Base-by-base conservation (phyloP, 441 rosid species). In the Caryocar brasiliense region DNA sequence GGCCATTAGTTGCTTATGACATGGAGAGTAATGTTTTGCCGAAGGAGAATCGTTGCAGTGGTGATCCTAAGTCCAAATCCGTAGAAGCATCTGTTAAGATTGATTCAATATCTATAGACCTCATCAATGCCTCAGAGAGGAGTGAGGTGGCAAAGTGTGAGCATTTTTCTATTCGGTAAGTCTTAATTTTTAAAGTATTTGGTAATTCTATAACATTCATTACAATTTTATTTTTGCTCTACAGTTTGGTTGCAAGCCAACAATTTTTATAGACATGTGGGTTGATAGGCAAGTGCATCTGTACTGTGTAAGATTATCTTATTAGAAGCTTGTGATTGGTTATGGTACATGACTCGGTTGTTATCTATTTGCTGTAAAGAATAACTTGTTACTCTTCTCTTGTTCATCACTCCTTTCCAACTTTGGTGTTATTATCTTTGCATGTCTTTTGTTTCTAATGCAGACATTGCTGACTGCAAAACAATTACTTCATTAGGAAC, bases 101-200 rank as follows among this genome's bases (percentile, higher is more conserved):
- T 38, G 83, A 73, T 46, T 85, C 95, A 1, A 80, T 82, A 66
- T 73, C 79, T 29, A 73, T 85, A 30, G 83, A 88, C 71, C 90
- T 83, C 46, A 68, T 56, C 43, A 67, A 43, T 32, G 64, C 67
- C 34, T 72, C 63, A 39, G 62, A 68, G 29, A 71, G 65, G 64
- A 54, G 12, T 52, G 62, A 51, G 41, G 62, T 34, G 19, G 73
- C 33, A 34, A 75, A 49, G 34, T 83, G 97, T 58, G 75, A 81
- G 39, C 88, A 82, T 56, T 92, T 92, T 65, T 79, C 95, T 19
- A 70, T 92, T 59, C 85, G 96, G 98, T 92, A 65, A 76, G 81
- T 61, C 28, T 49, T 42, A 9, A 34, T 54, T 40, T 48, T 26
- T n/a, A n/a, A 18, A 28, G 22, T 58, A 15, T 26, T 20, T 37